Percentiles rank a stretch among this genome's conserved stretches.
phyloP scores from a whole-genome alignment of 768 basidiomycete genomes.

The Auricularia heimuer region DNA sequence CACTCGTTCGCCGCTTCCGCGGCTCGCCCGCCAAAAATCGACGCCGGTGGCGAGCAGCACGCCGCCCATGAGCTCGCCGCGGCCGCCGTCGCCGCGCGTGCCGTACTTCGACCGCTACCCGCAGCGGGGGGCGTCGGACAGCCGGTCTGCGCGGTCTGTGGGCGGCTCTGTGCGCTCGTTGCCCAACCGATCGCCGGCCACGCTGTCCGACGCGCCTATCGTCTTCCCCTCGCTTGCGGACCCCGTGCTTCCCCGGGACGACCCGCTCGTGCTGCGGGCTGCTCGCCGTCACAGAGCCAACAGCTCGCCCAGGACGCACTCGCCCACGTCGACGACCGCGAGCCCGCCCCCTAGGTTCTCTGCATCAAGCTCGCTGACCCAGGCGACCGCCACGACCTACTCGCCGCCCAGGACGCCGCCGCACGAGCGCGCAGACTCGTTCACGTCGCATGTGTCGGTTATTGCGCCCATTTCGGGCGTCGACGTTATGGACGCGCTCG shows the following conservation, averaged over 20 bases:
- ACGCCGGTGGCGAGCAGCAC: neutral
- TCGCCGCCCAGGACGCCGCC: neutral
- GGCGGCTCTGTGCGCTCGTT: neutral
- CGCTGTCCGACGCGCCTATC: neutral
- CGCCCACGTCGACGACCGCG: neutral
- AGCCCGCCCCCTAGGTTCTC: slow-evolving; percentile 2
- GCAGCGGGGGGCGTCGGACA: neutral
- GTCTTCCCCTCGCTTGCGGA: neutral
- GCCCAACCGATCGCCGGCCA: neutral
- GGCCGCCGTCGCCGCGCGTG: neutral
- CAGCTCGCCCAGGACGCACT: neutral
- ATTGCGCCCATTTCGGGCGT: slow-evolving; percentile 71
- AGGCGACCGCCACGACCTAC: slow-evolving; percentile 5
- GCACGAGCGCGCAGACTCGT: neutral
- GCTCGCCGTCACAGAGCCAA: neutral
- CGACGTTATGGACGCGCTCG: slow-evolving; percentile 74
- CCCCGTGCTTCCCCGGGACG: neutral
- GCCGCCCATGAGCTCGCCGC: neutral
- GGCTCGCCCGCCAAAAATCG: neutral
- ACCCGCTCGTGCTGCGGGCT: neutral
- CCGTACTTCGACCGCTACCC: neutral
- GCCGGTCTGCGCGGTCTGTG: neutral
- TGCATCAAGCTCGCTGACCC: slow-evolving; percentile 5
- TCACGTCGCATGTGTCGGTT: slow-evolving; percentile 40
- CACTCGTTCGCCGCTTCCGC: neutral